Percentiles rank a stretch among this genome's conserved stretches.
phyloP scores from a whole-genome alignment of 805 yeast species.

The Zygoascus flipseniorum region DNA sequence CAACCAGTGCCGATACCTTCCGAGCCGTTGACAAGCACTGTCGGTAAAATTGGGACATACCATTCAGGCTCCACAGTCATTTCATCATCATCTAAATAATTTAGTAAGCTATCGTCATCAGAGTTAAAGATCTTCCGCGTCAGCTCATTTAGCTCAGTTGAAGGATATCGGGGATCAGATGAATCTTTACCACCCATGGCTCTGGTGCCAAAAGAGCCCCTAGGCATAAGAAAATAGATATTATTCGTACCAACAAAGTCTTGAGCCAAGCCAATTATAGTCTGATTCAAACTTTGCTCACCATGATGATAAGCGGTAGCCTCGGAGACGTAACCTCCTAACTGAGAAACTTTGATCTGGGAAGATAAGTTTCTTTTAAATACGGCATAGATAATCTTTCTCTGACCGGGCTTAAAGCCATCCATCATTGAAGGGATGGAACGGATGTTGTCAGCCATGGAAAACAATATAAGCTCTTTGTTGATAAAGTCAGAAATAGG shows the following conservation, averaged over 20 bases:
- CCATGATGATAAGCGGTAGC: constrained; percentile 95
- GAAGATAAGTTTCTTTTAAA: constrained; percentile 67
- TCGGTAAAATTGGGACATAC: constrained; percentile 91
- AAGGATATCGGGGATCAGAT: constrained; percentile 96
- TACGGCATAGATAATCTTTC: constrained; percentile 84
- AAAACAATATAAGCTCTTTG: constrained; percentile 86
- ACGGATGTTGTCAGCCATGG: constrained; percentile 93
- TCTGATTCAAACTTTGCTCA: constrained; percentile 76
- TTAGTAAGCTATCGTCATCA: constrained; percentile 67
- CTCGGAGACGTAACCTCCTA: constrained; percentile 83
- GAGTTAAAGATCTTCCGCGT: constrained; percentile 72
- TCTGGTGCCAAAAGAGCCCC: constrained; percentile 94
- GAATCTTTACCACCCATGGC: constrained; percentile 97
- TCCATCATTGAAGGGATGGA: constrained; percentile 92
- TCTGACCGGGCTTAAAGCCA: constrained; percentile 95
- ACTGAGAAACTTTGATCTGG: constrained; percentile 84
- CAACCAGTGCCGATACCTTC: constrained; percentile 99
- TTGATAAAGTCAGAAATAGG: constrained; percentile 93
- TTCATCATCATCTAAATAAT: constrained; percentile 86
- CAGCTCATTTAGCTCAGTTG: constrained; percentile 69
- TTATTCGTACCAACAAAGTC: constrained; percentile 91
- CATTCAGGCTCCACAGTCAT: constrained; percentile 91
- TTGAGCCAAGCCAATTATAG: constrained; percentile 91
- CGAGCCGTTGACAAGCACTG: constrained; percentile 89
- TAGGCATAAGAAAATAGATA: constrained; percentile 73